These are phyloP conservation scores for Coniochaeta sp. DNA, from an alignment of 2,329 filamentous ascomycete genomes.

Conservation along the genomic window DNA sequence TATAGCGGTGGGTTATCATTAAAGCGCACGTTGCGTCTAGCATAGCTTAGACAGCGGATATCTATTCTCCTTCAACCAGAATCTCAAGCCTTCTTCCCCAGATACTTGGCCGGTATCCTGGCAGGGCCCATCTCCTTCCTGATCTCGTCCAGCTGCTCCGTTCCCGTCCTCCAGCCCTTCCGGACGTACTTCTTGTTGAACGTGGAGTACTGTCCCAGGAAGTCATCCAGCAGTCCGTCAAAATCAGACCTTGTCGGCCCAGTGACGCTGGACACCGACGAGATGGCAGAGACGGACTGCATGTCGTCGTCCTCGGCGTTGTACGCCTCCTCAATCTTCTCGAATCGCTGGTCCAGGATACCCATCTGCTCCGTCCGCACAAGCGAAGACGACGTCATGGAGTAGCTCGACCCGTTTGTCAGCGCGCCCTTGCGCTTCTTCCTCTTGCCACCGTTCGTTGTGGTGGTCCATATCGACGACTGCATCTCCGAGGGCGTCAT, in stretches of 20 bases:
- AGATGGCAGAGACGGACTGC: constrained; percentile 53
- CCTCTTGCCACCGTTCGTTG: constrained; percentile 68
- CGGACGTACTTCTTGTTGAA: constrained; percentile 69
- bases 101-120: constrained; percentile 35
- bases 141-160: constrained; percentile 89
- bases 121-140: constrained; percentile 73
- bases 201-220: constrained; percentile 68
- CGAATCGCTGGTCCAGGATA: constrained; percentile 83
- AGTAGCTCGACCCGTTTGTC: constrained; percentile 83
- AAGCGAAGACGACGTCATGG: constrained; percentile 98
- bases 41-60: not conserved
- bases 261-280: constrained; percentile 58
- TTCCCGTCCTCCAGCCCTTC: constrained; percentile 73
- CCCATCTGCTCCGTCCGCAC: constrained; percentile 79
- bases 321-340: constrained; percentile 79
- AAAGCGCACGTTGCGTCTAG: not conserved
- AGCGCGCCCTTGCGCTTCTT: constrained; percentile 96
- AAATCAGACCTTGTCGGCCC: constrained; percentile 72
- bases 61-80: not conserved
- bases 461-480: constrained; percentile 66
- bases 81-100: constrained; percentile 5
- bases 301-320: constrained; percentile 42
- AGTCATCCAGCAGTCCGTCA: constrained; percentile 87
- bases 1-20: not conserved
- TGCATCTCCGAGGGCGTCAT: constrained; percentile 55